phyloP scores from a whole-genome alignment of 306 rosid genomes.

The Quercus bicolor region DNA sequence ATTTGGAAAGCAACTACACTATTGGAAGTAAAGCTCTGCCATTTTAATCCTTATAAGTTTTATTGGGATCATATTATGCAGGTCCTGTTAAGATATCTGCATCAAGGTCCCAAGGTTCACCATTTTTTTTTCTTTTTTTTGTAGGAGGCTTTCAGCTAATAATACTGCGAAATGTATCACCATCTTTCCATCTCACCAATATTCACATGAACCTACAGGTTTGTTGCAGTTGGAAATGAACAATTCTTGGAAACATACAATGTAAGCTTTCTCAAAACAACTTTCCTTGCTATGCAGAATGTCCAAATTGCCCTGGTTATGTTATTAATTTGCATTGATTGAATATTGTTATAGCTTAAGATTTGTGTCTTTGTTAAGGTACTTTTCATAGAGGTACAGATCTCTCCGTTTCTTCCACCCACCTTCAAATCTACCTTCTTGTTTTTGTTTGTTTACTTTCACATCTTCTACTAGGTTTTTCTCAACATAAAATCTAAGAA shows the following conservation, averaged over 20 bases:
- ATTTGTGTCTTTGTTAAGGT: too few relatives aligned
- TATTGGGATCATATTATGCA: conserved; percentile 17
- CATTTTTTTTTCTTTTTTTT: too few relatives aligned
- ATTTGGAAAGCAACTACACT: conserved; percentile 30
- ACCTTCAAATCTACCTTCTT: too few relatives aligned
- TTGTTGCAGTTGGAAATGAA: conserved; percentile 50
- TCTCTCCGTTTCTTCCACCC: too few relatives aligned
- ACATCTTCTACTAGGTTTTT: too few relatives aligned
- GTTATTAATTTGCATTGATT: too few relatives aligned
- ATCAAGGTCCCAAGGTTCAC: conserved; percentile 57
- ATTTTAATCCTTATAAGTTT: background rate
- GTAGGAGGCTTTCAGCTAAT: background rate
- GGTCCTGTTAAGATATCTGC: conserved; percentile 61
- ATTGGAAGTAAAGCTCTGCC: conserved; percentile 44
- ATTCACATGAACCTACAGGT: conserved; percentile 30
- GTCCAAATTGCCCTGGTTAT: conserved; percentile 35
- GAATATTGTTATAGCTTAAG: too few relatives aligned
- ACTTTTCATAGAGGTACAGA: too few relatives aligned
- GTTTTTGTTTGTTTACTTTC: too few relatives aligned
- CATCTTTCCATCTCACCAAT: background rate
- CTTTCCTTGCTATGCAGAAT: conserved; percentile 46
- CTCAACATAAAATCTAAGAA: too few relatives aligned
- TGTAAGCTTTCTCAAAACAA: conserved; percentile 43
- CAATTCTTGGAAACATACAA: conserved; percentile 18
- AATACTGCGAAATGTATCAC: background rate